Conservation (phyloP, 1,284 basidiomycete genomes). For the Cryptococcus depauperatus region DNA sequence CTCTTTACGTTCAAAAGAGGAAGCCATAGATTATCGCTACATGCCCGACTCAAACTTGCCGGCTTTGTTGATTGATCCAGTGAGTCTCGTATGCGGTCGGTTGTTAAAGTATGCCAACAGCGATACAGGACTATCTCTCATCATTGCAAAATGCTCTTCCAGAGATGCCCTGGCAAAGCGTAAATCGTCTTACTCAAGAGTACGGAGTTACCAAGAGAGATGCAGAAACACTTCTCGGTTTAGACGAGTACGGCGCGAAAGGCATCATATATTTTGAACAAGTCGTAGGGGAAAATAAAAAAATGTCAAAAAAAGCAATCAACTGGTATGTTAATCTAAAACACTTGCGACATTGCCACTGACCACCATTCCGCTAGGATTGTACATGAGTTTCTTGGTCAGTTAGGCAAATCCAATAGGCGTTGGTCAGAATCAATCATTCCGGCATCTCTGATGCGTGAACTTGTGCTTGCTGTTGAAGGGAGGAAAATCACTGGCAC, state of each 20-base stretch:
- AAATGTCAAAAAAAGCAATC: conserved; percentile 55
- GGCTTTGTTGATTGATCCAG: conserved; percentile 56
- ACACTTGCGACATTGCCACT: background rate
- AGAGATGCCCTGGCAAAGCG: conserved; percentile 65
- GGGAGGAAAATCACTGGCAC: conserved; percentile 49
- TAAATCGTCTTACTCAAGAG: conserved; percentile 52
- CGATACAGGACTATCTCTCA: conserved; percentile 53
- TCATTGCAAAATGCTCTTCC: conserved; percentile 57
- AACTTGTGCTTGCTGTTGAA: conserved; percentile 70
- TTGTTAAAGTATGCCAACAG: background rate
- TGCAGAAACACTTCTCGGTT: conserved; percentile 63
- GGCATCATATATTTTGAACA: conserved; percentile 66
- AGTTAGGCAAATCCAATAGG: conserved; percentile 56
- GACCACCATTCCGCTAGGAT: conserved; percentile 56
- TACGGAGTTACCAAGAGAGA: conserved; percentile 60
- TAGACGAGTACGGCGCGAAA: conserved; percentile 53
- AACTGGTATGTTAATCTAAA: conserved; percentile 62
- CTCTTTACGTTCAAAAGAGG: conserved; percentile 78
- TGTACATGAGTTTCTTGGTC: conserved; percentile 73
- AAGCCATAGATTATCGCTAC: conserved; percentile 91
- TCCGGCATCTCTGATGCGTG: conserved; percentile 58
- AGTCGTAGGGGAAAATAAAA: conserved; percentile 44
- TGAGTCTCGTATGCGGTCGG: conserved; percentile 18
- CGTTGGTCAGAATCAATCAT: conserved; percentile 59
- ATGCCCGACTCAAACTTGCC: conserved; percentile 97